Evolutionary conservation across 2,329 filamentous ascomycete species (phyloP).

Genomic region (Sclerotinia minor): DNA sequence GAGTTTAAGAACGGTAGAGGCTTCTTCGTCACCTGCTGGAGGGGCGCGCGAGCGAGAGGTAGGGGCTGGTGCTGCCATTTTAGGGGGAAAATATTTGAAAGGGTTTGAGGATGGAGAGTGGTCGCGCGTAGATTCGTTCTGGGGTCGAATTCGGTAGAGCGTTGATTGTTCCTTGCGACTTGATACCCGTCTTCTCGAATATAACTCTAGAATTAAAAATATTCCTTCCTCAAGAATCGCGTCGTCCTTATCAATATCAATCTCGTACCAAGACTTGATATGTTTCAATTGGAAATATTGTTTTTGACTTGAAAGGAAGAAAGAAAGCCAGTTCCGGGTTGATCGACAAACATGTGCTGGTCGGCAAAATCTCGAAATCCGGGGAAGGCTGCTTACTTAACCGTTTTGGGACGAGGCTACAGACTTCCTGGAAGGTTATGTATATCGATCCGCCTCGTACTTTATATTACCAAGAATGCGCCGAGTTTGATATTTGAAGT

Average conservation of each 20-base stretch:
- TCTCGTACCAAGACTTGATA: neutral
- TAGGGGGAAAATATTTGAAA: neutral
- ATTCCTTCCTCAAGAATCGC: neutral
- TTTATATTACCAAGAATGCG: neutral
- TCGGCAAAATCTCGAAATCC: constrained; percentile 22
- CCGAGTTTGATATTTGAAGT: neutral
- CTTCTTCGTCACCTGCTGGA: constrained; percentile 82
- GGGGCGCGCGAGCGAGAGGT: constrained; percentile 67
- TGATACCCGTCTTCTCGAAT: neutral
- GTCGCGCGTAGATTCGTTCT: neutral
- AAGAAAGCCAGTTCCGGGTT: constrained; percentile 3
- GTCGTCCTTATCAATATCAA: neutral
- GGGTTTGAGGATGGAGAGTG: neutral
- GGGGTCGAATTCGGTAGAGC: neutral
- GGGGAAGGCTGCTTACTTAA: constrained; percentile 13
- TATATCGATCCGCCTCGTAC: constrained; percentile 4
- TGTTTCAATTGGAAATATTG: neutral
- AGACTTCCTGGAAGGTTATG: neutral
- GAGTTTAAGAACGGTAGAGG: constrained; percentile 75
- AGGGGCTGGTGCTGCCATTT: constrained; percentile 33
- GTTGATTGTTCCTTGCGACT: neutral
- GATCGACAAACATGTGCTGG: constrained; percentile 18
- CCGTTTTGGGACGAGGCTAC: constrained; percentile 15
- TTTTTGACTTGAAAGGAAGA: constrained; percentile 17
- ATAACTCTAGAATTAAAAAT: neutral